Conservation (phyloP, 352 stramenopile genomes). For the Phytophthora multivora region DNA sequence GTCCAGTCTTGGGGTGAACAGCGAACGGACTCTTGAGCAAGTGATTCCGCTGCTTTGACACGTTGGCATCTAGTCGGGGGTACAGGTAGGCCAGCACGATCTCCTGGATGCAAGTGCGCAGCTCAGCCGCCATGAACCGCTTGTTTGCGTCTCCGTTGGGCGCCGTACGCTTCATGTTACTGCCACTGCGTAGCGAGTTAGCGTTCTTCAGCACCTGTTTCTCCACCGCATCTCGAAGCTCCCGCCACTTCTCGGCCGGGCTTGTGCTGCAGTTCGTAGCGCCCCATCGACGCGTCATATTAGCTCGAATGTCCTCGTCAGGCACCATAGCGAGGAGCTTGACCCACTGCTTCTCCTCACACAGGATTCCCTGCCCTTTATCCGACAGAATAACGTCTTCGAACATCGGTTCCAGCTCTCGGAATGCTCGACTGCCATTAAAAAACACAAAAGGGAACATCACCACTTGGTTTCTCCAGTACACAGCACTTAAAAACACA, state of each 20-base stretch:
- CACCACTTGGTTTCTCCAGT: neutral
- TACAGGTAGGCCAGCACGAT: constrained; percentile 98
- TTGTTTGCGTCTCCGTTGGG: constrained; percentile 50
- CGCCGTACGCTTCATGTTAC: constrained; percentile 48
- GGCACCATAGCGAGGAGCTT: constrained; percentile 95
- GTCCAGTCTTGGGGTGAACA: constrained; percentile 97
- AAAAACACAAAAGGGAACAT: constrained; percentile 9
- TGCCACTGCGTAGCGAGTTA: constrained; percentile 48
- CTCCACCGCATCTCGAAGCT: constrained; percentile 75
- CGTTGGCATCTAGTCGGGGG: constrained; percentile 98
- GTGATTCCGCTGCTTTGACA: constrained; percentile 99
- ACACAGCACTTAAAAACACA: constrained; percentile 4
- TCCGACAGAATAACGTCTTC: constrained; percentile 89
- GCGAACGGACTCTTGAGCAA: constrained; percentile 99
- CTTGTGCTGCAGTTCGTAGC: constrained; percentile 50
- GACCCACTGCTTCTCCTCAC: constrained; percentile 83
- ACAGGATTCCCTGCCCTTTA: constrained; percentile 93
- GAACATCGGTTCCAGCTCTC: constrained; percentile 96
- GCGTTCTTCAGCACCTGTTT: constrained; percentile 64
- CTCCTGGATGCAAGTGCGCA: constrained; percentile 93
- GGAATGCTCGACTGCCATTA: constrained; percentile 83
- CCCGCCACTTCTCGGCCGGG: constrained; percentile 89
- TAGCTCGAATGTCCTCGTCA: constrained; percentile 80
- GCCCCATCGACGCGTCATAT: constrained; percentile 68
- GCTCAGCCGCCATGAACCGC: constrained; percentile 64